A percentile compares a stretch with the other conserved stretches of the same genome.
phyloP scores from a whole-genome alignment of 768 basidiomycete species.

The Pleurotus tuber-regium region DNA sequence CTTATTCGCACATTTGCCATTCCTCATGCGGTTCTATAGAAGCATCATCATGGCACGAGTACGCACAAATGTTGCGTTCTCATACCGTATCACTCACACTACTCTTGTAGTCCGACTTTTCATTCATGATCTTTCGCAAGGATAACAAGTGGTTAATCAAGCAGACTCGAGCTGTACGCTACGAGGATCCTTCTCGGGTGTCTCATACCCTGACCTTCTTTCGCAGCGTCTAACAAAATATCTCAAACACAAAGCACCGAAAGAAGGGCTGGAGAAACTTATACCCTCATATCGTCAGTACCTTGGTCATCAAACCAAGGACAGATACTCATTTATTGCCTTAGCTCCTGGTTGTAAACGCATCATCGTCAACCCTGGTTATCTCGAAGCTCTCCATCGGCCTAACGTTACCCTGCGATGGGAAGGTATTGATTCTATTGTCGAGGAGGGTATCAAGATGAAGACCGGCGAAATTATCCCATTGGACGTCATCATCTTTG shows the following conservation, averaged over 20 bases:
- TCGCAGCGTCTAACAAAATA: constrained; percentile 40
- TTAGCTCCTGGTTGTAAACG: constrained; percentile 63
- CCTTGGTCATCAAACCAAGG: neutral
- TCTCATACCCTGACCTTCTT: constrained; percentile 4
- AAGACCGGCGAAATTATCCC: constrained; percentile 47
- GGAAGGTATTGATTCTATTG: constrained; percentile 46
- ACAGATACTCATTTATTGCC: constrained; percentile 6
- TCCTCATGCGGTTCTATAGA: constrained; percentile 46
- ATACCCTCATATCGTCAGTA: constrained; percentile 52
- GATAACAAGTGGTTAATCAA: constrained; percentile 30
- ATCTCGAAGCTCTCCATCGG: constrained; percentile 48
- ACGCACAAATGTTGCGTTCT: too few relatives aligned
- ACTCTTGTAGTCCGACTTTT: neutral
- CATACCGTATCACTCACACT: neutral
- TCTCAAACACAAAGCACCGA: constrained; percentile 47
- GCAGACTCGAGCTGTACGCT: constrained; percentile 27
- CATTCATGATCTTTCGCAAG: constrained; percentile 36
- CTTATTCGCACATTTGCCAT: constrained; percentile 53
- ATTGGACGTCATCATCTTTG: constrained; percentile 57
- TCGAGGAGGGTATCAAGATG: constrained; percentile 47
- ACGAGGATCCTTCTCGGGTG: neutral
- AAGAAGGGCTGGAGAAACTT: constrained; percentile 42
- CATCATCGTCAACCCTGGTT: constrained; percentile 58
- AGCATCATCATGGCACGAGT: constrained; percentile 47
- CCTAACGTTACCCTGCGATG: constrained; percentile 53